Conservation (phyloP, 805 yeast genomes). For the Ogataea pini region DNA sequence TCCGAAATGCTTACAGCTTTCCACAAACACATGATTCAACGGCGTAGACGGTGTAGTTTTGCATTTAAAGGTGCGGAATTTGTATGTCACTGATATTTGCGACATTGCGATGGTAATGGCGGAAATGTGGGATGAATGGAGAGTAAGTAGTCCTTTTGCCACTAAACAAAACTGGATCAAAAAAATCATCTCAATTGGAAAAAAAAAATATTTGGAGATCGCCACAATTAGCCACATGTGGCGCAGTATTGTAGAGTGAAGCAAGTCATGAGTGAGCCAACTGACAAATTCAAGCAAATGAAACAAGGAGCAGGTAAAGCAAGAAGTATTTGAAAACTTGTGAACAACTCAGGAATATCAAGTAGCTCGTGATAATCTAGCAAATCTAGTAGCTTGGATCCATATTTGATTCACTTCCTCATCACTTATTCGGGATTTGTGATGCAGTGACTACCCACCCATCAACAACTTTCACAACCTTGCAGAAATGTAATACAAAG, state of each 20-base stretch:
- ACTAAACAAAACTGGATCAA: constrained; percentile 4
- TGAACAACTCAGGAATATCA: too few relatives aligned
- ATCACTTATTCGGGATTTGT: too few relatives aligned
- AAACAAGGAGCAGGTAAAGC: too few relatives aligned
- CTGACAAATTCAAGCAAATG: constrained; percentile 22
- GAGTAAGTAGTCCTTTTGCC: background rate
- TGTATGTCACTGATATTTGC: constrained; percentile 37
- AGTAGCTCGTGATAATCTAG: too few relatives aligned
- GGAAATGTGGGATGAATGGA: background rate
- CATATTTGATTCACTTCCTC: too few relatives aligned
- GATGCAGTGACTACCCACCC: too few relatives aligned
- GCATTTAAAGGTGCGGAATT: constrained; percentile 35
- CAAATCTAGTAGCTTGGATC: too few relatives aligned
- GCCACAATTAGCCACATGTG: background rate
- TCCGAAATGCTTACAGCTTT: constrained; percentile 40
- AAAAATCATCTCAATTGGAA: background rate
- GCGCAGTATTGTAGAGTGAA: background rate
- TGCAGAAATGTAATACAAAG: too few relatives aligned
- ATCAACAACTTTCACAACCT: too few relatives aligned
- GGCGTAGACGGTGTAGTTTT: constrained; percentile 39
- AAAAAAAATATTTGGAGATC: background rate
- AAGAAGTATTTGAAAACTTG: too few relatives aligned
- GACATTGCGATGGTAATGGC: constrained; percentile 33
- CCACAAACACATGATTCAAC: constrained; percentile 38
- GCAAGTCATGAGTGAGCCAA: too few relatives aligned